A percentile compares a stretch with the other conserved stretches of the same genome.
phyloP scores from a whole-genome alignment of 2,329 filamentous ascomycete species.

The Talaromyces sp. region DNA sequence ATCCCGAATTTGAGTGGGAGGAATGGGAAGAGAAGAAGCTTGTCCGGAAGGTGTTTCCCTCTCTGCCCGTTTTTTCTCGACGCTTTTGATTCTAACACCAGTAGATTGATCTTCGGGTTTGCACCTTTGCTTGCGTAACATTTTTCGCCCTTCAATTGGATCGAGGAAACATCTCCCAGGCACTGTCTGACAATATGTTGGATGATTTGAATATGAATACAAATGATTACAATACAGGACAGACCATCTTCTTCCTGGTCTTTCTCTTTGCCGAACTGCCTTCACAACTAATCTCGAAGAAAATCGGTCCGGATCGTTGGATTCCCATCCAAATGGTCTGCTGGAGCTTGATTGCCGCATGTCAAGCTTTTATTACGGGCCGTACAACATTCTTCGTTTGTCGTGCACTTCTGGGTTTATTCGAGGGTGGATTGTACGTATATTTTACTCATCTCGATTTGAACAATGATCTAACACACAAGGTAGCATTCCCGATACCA shows the following conservation, averaged over 20 bases:
- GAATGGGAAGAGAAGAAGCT: constrained; percentile 38
- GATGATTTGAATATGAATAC: constrained; percentile 43
- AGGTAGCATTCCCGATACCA: constrained; percentile 35
- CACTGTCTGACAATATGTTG: constrained; percentile 57
- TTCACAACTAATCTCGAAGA: constrained; percentile 51
- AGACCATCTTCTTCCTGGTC: constrained; percentile 32
- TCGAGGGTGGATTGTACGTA: constrained; percentile 56
- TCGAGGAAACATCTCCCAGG: constrained; percentile 57
- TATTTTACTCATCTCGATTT: constrained; percentile 29
- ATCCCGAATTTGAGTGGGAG: constrained; percentile 41
- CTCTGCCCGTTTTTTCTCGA: neutral
- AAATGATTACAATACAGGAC: constrained; percentile 40
- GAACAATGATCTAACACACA: neutral
- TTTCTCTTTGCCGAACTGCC: constrained; percentile 46
- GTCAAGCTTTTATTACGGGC: constrained; percentile 47
- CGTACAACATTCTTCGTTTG: constrained; percentile 37
- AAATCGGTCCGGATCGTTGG: constrained; percentile 48
- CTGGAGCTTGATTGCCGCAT: constrained; percentile 50
- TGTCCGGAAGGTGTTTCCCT: constrained; percentile 26
- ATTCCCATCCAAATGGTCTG: constrained; percentile 54
- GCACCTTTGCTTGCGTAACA: constrained; percentile 47
- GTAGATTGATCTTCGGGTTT: constrained; percentile 37
- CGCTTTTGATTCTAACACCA: neutral
- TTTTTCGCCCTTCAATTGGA: constrained; percentile 62
- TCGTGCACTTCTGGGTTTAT: constrained; percentile 42